Conservation (phyloP, 1,139 yeast species). For the Yamadazyma songkhlaensis region DNA sequence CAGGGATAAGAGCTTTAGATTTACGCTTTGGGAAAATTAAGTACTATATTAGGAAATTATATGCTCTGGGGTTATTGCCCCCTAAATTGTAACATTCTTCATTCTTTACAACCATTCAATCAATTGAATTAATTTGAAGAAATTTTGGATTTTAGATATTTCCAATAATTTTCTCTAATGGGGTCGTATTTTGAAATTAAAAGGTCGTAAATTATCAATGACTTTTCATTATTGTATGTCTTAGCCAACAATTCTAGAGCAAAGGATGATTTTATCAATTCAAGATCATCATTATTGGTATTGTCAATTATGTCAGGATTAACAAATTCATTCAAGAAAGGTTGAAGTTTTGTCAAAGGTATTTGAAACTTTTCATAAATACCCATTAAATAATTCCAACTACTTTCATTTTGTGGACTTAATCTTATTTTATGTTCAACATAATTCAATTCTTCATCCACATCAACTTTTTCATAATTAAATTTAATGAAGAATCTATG, state of each 20-base stretch:
- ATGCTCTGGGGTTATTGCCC: too few species aligned
- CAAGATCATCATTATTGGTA: slow-evolving; percentile 14
- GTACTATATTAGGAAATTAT: too few species aligned
- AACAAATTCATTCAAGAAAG: slow-evolving; percentile 43
- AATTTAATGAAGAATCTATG: slow-evolving; percentile 66
- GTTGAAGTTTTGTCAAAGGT: slow-evolving; percentile 34
- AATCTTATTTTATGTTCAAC: slow-evolving; percentile 42
- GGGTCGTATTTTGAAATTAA: slow-evolving; percentile 60
- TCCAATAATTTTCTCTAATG: slow-evolving; percentile 70
- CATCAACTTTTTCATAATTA: slow-evolving; percentile 18
- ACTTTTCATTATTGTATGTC: slow-evolving; percentile 39
- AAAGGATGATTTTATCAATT: slow-evolving; percentile 46
- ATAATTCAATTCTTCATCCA: slow-evolving; percentile 33
- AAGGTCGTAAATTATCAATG: slow-evolving; percentile 43
- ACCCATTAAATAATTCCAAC: slow-evolving; percentile 83
- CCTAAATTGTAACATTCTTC: too few species aligned
- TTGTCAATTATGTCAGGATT: slow-evolving; percentile 17
- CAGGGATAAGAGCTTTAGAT: too few species aligned
- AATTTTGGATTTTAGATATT: slow-evolving; percentile 15
- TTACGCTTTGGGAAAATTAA: too few species aligned
- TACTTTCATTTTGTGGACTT: slow-evolving; percentile 82
- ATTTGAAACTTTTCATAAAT: slow-evolving; percentile 38
- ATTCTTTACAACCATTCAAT: too few species aligned
- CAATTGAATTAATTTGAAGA: too few species aligned
- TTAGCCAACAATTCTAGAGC: slow-evolving; percentile 68